Evolutionary conservation across 2,329 filamentous ascomycete species (phyloP), one percentile per base, ranked within the genome.

Genomic region (Neofusicoccum cordaticola): DNA sequence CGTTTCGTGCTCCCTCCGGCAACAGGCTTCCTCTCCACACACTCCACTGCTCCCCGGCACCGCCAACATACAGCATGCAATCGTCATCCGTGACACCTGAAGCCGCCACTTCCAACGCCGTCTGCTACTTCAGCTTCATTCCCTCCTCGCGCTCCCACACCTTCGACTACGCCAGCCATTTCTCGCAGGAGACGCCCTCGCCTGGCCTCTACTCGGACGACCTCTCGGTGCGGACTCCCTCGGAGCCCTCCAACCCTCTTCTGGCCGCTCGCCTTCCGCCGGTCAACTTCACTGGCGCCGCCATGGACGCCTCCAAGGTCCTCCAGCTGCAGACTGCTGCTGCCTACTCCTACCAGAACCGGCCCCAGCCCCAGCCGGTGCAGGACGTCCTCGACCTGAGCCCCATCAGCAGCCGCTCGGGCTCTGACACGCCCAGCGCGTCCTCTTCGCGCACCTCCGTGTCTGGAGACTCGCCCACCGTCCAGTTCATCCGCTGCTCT

Each of bases 261-360:
- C 69, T 78, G 66, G 76, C 76, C 63, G 69, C 68, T 39, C 71
- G 75, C 48, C 47, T 58, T 17, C 64, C 69, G 5, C 53, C 53
- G 7, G 42, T 39, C 62, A 60, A 22, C 11, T 17, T 42, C 44
- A 51, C 12, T 56, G 27, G 22, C n/a, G 19, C 65, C 13, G 65
- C 35, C 61, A 71, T 72, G 71, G 73, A 77, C 51, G 71, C 73
- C 41, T 75, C 75, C 63, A 74, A 73, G 61, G 60, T 79, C 34
- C 70, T 79, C 61, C 76, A 79, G 68, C 69, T 78, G 11, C 77
- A 79, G 65, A 78, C 76, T 13, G 56, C 70, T 12, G 76, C 76
- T 51, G 74, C 76, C 47, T 70, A 79, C 63, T 31, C 67, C 22
- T 44, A 41, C 50, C 41, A 39, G 22, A 58, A 7, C 53, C 71